phyloP scores from a whole-genome alignment of 257 asterid species.

The Solanum lignicaule region DNA sequence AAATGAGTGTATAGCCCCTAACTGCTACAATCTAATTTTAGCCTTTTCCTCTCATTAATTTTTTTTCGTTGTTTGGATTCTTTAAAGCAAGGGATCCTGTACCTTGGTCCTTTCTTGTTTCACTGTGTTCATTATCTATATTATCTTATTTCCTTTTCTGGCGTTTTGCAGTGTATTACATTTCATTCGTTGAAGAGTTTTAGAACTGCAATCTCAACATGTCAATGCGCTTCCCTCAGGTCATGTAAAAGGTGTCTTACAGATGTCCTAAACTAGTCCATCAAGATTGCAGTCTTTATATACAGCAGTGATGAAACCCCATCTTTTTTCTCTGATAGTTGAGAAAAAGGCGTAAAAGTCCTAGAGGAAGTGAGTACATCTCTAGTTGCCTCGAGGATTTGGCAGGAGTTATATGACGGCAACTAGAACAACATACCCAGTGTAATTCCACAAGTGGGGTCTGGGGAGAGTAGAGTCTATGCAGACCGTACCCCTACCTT shows the following conservation, averaged over 20 bases:
- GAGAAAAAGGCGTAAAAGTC: not conserved
- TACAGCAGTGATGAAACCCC: not conserved
- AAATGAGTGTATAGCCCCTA: no score
- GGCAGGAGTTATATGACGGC: rapidly evolving
- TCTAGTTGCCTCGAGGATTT: not conserved
- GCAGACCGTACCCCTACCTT: not conserved
- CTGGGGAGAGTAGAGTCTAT: rapidly evolving
- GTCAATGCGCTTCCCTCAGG: not conserved
- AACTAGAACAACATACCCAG: not conserved
- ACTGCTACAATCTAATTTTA: no score
- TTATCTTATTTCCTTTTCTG: not conserved
- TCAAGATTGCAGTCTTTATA: not conserved
- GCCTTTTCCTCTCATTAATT: no score
- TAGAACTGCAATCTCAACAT: not conserved
- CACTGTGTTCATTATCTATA: not conserved
- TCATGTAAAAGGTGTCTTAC: not conserved
- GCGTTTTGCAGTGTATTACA: not conserved
- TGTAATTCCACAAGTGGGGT: not conserved
- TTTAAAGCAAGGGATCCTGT: not conserved
- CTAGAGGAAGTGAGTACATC: not conserved
- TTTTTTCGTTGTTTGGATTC: no score
- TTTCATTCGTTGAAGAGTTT: not conserved
- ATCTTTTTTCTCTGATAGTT: not conserved
- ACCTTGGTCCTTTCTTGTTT: not conserved
- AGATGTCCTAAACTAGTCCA: not conserved